Percentiles rank a stretch among this genome's conserved stretches.
Evolutionary conservation across 176 grass and related monocot genomes (phyloP).

Genomic region (Oryza coarctata): DNA sequence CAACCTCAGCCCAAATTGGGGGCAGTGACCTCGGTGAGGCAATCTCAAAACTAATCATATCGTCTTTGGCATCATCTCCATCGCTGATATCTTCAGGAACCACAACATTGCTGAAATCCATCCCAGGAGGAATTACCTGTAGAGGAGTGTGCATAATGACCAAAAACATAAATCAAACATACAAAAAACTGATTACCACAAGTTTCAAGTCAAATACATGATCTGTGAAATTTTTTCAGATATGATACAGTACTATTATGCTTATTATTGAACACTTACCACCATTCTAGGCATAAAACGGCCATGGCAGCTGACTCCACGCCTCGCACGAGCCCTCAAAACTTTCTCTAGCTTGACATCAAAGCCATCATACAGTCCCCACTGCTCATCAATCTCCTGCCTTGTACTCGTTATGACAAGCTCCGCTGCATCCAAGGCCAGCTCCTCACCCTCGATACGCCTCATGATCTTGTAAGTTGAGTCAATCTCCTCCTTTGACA

Average conservation of each 20-base stretch:
- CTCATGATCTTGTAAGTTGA: conserved; percentile 95
- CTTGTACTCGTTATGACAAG: conserved; percentile 94
- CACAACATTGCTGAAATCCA: conserved; percentile 96
- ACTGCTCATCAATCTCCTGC: conserved; percentile 98
- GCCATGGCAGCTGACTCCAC: conserved; percentile 64
- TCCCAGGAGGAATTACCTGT: conserved; percentile 97
- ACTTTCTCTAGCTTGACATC: conserved; percentile 89
- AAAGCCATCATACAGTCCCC: conserved; percentile 94
- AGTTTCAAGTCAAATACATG: background rate
- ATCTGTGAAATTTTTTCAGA: conserved; percentile 13
- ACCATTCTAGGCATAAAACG: conserved; percentile 93
- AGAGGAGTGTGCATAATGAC: background rate
- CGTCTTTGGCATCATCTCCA: conserved; percentile 79
- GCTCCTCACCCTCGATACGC: conserved; percentile 90
- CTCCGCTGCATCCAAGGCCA: conserved; percentile 82
- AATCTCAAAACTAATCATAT: conserved; percentile 48
- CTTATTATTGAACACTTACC: conserved; percentile 46
- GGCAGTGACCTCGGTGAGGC: conserved; percentile 69
- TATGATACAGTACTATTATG: background rate
- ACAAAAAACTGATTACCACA: background rate
- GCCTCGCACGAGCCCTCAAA: conserved; percentile 56
- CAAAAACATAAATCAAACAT: background rate
- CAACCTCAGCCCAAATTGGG: conserved; percentile 91
- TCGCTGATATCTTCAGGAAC: conserved; percentile 65
- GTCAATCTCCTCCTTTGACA: conserved; percentile 80